Conservation (phyloP, 164 flowering plant genomes). For the Vitis rupestris region DNA sequence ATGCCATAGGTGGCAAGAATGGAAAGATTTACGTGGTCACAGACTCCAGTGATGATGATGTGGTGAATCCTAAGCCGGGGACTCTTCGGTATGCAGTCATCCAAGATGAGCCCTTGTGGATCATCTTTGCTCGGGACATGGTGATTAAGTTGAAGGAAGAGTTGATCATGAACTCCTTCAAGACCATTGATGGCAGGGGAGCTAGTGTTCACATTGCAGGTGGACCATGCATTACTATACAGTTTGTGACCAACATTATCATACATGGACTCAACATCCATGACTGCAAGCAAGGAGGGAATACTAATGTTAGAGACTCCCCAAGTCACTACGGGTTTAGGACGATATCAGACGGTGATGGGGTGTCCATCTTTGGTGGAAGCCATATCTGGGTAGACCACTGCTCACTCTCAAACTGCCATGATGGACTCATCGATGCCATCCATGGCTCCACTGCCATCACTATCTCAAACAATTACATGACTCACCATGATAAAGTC, state of each 20-base stretch:
- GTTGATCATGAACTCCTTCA: constrained; percentile 77
- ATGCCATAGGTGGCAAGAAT: constrained; percentile 68
- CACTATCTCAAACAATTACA: constrained; percentile 74
- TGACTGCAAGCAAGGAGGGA: constrained; percentile 84
- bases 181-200: constrained; percentile 82
- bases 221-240: constrained; percentile 83
- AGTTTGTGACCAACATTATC: constrained; percentile 75
- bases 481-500: constrained; percentile 87
- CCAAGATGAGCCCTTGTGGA: constrained; percentile 83
- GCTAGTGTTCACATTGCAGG: constrained; percentile 84
- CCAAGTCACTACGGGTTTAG: constrained; percentile 78
- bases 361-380: constrained; percentile 77
- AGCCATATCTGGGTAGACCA: constrained; percentile 89
- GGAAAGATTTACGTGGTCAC: constrained; percentile 74
- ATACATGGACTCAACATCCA: constrained; percentile 77
- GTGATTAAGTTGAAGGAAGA: constrained; percentile 70
- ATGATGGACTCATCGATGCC: constrained; percentile 75
- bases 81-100: constrained; percentile 74
- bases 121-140: constrained; percentile 73
- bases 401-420: constrained; percentile 64
- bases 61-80: constrained; percentile 75
- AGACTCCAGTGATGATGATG: constrained; percentile 59
- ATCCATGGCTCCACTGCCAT: constrained; percentile 77
- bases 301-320: constrained; percentile 61
- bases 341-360: constrained; percentile 85